These are phyloP conservation scores for Ceratobasidium sp. DNA, from an alignment of 1,284 basidiomycete species.

Conservation along the genomic window DNA sequence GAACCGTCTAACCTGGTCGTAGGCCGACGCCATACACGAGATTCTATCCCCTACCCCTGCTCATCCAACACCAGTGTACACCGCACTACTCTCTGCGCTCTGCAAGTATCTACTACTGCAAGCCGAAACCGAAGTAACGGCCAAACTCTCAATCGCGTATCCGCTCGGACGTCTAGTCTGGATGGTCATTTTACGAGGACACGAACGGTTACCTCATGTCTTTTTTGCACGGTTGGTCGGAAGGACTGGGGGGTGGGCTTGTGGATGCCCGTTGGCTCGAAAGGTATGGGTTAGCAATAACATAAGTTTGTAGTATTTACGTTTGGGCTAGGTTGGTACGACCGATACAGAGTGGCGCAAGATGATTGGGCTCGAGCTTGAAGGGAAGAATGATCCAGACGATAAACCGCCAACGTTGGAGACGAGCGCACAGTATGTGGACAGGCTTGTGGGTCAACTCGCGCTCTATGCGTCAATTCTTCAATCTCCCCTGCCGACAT, in stretches of 20 bases:
- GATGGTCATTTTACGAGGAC: constrained; percentile 70
- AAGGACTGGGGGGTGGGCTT: constrained; percentile 76
- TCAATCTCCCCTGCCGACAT: constrained; percentile 61
- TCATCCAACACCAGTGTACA: constrained; percentile 69
- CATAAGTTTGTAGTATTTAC: constrained; percentile 13
- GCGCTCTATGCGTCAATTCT: constrained; percentile 91
- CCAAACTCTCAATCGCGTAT: constrained; percentile 86
- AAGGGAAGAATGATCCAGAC: constrained; percentile 62
- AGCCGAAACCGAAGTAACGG: constrained; percentile 94
- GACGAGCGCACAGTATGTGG: constrained; percentile 74
- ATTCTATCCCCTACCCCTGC: constrained; percentile 63
- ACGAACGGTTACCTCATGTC: constrained; percentile 77
- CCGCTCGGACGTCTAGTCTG: constrained; percentile 86
- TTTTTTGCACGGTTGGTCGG: constrained; percentile 91
- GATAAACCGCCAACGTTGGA: constrained; percentile 61
- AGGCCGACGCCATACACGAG: constrained; percentile 77
- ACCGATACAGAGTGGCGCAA: constrained; percentile 73
- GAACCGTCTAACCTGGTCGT: constrained; percentile 43
- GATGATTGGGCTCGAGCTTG: constrained; percentile 69
- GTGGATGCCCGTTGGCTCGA: constrained; percentile 41
- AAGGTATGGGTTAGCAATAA: constrained; percentile 48
- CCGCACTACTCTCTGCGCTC: constrained; percentile 87
- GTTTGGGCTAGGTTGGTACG: constrained; percentile 55
- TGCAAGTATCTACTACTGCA: constrained; percentile 92
- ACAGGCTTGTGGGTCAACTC: constrained; percentile 86